Evolutionary conservation across 352 stramenopile species (phyloP).

Genomic region (Phytophthora tubulina): DNA sequence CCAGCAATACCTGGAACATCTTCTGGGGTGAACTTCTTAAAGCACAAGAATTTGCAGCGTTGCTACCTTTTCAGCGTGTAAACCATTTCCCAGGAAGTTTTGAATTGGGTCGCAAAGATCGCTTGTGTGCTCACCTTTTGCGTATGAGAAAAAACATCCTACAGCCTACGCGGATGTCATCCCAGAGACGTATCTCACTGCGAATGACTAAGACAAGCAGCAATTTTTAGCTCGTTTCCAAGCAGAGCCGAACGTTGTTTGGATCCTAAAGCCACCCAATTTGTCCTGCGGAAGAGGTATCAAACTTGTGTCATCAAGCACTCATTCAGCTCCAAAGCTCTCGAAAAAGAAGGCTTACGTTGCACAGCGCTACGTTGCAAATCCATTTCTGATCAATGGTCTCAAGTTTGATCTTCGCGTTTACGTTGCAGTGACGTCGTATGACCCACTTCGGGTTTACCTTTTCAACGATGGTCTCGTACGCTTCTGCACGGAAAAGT

Average conservation of each 20-base stretch:
- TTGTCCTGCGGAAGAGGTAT: conserved; percentile 82
- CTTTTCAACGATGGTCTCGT: conserved; percentile 89
- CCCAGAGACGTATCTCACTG: conserved; percentile 79
- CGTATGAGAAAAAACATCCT: conserved; percentile 71
- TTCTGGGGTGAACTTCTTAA: conserved; percentile 83
- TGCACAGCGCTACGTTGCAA: conserved; percentile 75
- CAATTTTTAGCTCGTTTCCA: conserved; percentile 66
- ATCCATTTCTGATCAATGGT: conserved; percentile 89
- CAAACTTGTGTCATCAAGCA: conserved; percentile 66
- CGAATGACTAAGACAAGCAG: conserved; percentile 73
- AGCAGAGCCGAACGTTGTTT: conserved; percentile 59
- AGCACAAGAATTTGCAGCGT: conserved; percentile 42
- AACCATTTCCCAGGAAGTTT: conserved; percentile 87
- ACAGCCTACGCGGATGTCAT: conserved; percentile 61
- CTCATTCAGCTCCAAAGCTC: conserved; percentile 53
- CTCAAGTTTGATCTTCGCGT: conserved; percentile 94
- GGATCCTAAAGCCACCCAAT: conserved; percentile 86
- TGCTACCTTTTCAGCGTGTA: conserved; percentile 66
- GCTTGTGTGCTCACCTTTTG: conserved; percentile 66
- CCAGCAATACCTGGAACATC: conserved; percentile 61
- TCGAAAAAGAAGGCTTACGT: conserved; percentile 82
- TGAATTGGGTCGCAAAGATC: conserved; percentile 81
- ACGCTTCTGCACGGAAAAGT: conserved; percentile 88
- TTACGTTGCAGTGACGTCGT: conserved; percentile 91
- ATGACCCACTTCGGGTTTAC: conserved; percentile 88